Conservation (phyloP, 2,329 filamentous ascomycete species). For the Scorias spongiosa region DNA sequence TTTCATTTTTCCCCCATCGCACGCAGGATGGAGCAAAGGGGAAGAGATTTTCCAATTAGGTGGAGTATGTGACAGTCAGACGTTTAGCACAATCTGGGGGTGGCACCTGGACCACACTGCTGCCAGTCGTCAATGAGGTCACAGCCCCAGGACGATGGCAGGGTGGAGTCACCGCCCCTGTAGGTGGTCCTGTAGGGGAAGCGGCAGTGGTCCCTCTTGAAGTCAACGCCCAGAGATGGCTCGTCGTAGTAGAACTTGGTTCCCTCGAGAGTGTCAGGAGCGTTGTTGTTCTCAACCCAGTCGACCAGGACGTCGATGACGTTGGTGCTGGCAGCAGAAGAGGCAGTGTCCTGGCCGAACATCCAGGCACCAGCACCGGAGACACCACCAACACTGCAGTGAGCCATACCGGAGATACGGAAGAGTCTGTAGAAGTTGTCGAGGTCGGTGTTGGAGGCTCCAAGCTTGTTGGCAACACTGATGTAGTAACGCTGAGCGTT, state of each 20-base stretch:
- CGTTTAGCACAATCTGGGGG: conserved; percentile 8
- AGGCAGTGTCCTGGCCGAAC: conserved; percentile 23
- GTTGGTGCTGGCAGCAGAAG: conserved; percentile 23
- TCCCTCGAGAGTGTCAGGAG: conserved; percentile 22
- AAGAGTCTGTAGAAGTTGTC: conserved; percentile 41
- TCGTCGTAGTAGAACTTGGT: conserved; percentile 31
- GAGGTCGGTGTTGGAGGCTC: conserved; percentile 28
- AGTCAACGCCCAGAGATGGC: conserved; percentile 25
- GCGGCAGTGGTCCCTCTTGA: conserved; percentile 32
- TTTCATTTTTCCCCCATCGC: too few species aligned
- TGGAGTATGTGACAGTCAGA: too few species aligned
- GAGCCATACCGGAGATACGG: conserved; percentile 34
- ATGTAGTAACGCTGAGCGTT: conserved; percentile 33
- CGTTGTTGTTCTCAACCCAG: conserved; percentile 20
- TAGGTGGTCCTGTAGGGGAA: conserved; percentile 21
- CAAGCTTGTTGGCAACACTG: conserved; percentile 28
- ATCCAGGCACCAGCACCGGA: conserved; percentile 28
- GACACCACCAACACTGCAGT: conserved; percentile 31
- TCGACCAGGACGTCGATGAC: conserved; percentile 31
- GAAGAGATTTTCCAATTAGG: too few species aligned
- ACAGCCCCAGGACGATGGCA: conserved; percentile 23
- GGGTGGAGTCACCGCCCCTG: conserved; percentile 21
- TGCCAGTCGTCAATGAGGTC: conserved; percentile 15
- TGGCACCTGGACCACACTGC: conserved; percentile 10
- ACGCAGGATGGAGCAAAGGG: too few species aligned